phyloP scores from a whole-genome alignment of 2,329 filamentous ascomycete genomes.

The Curvularia sp. region DNA sequence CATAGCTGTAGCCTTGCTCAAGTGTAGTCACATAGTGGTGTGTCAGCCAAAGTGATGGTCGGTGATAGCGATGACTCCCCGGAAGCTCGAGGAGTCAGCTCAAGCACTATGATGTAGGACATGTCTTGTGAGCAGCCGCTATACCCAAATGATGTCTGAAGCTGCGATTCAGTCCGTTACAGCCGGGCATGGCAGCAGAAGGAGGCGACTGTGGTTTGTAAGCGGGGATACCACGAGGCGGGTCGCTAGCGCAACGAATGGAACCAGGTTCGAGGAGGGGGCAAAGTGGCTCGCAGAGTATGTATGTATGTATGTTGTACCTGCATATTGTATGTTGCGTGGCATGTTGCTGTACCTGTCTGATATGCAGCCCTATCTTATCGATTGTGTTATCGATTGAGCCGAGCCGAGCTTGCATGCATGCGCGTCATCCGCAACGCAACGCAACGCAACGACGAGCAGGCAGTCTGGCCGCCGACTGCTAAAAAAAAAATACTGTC shows the following conservation, averaged over 20 bases:
- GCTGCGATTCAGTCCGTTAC: background rate
- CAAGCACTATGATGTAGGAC: background rate
- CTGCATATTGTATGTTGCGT: background rate
- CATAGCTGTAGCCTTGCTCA: background rate
- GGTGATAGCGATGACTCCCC: background rate
- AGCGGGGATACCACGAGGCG: background rate
- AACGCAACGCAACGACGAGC: background rate
- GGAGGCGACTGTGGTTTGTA: slow-evolving; percentile 1
- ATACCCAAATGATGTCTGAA: background rate
- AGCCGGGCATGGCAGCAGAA: background rate
- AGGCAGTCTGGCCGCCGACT: background rate
- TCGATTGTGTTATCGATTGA: slow-evolving; percentile 11
- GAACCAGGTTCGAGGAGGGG: background rate
- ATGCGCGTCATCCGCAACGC: background rate
- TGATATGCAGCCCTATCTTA: slow-evolving; percentile 9
- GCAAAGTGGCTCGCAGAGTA: background rate
- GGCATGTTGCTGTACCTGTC: background rate
- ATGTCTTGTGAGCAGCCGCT: background rate
- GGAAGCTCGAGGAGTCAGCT: background rate
- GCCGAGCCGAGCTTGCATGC: background rate
- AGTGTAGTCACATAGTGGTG: background rate
- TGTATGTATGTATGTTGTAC: background rate
- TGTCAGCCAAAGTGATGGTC: background rate
- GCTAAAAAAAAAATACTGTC: background rate
- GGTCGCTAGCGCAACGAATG: background rate